Conservation (phyloP, 2,329 filamentous ascomycete genomes). For the Rutstroemia sp. region DNA sequence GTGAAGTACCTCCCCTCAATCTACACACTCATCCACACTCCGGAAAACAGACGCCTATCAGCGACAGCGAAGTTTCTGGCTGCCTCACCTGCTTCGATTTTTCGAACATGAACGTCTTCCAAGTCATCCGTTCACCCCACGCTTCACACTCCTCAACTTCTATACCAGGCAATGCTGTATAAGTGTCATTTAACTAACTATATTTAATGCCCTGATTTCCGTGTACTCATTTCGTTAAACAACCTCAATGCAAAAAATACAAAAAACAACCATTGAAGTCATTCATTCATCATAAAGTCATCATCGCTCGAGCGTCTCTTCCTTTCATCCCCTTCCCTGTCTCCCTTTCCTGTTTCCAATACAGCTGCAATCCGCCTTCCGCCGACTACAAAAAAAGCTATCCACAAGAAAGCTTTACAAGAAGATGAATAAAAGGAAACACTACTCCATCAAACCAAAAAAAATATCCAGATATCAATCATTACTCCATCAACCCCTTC, state of each 20-base stretch:
- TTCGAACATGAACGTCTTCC: too few species aligned
- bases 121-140: too few species aligned
- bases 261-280: constrained; percentile 2
- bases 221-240: neutral
- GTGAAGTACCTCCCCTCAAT: too few species aligned
- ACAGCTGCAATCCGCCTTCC: neutral
- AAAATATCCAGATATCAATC: neutral
- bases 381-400: neutral
- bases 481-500: neutral
- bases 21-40: too few species aligned
- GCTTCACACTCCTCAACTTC: too few species aligned
- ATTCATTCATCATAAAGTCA: constrained; percentile 8
- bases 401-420: neutral
- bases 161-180: too few species aligned
- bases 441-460: neutral
- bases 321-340: neutral
- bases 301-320: constrained; percentile 2
- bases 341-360: neutral
- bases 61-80: too few species aligned
- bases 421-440: neutral
- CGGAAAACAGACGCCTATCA: too few species aligned
- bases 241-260: neutral
- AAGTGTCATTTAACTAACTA: neutral
- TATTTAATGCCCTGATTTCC: neutral
- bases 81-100: too few species aligned